Evolutionary conservation across 768 basidiomycete genomes (phyloP), one percentile per base, ranked within the genome.

Genomic region (Fistulinella prunicolor): DNA sequence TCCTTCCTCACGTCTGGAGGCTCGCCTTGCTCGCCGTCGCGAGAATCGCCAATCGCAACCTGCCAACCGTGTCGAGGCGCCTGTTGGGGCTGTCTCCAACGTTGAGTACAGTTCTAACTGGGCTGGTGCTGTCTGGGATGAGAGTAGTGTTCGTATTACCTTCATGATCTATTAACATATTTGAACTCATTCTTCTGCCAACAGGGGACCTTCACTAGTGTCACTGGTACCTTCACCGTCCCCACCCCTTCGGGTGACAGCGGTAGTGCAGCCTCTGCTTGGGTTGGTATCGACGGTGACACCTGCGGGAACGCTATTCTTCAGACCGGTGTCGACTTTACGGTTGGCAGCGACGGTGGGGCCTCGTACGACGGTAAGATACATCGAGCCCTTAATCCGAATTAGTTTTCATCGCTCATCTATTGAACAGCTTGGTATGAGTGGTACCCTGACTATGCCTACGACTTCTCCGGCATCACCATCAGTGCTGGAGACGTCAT

Each of bases 401-500:
- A 28, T 36, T 22, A 9, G 8, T 38, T 47, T 22, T 51, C 20
- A 51, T 34, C 1, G 3, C 9, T 3, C 3, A 1, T 28, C 32
- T 21, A 10, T 26, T 29, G n/a, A 35, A 42, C 22, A 60, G 61
- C 55, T 47, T 62, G 60, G 60, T 60, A 50, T 38, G 51, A 61
- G 23, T 63, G 52, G 60, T 51, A 37, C 44, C 56, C 62, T 3
- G 60, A 53, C 36, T 22, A 43, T 19, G 22, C 47, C 24, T 46
- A 44, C 36, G 43, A 50, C 19, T 51, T 64, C 47, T 43, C 49
- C 17, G 43, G 41, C 4, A 54, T 62, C 30, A 21, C 13, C 43
- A 28, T 63, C 28, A 41, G n/a, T 2, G 47, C 42, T 48, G 58
- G 58, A 23, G 46, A 62, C 9, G 43, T 48, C 17, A 50, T 62